Evolutionary conservation across 2,329 filamentous ascomycete species (phyloP).

Genomic region (Ilyonectria robusta): DNA sequence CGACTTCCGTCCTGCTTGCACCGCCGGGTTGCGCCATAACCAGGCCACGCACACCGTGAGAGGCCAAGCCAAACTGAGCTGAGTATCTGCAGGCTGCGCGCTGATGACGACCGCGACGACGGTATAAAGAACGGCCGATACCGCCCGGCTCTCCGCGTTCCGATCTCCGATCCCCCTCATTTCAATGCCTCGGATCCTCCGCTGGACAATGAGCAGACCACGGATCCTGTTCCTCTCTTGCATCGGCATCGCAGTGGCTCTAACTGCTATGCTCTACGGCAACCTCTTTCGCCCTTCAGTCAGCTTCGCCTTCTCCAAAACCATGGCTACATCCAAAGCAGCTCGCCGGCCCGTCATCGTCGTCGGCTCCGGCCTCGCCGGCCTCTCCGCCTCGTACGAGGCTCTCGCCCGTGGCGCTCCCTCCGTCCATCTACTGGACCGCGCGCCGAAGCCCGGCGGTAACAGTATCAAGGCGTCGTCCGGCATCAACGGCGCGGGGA

Average conservation of each 20-base stretch:
- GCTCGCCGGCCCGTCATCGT: slow-evolving; percentile 63
- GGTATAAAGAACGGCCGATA: slow-evolving; percentile 44
- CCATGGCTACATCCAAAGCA: slow-evolving; percentile 40
- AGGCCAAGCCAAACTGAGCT: slow-evolving; percentile 9
- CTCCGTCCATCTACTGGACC: slow-evolving; percentile 71
- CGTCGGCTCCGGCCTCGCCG: slow-evolving; percentile 76
- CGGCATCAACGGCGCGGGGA: slow-evolving; percentile 75
- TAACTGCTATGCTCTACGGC: slow-evolving; percentile 50
- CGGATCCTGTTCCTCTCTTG: slow-evolving; percentile 47
- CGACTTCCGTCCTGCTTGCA: slow-evolving; percentile 1
- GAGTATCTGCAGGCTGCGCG: slow-evolving; percentile 17
- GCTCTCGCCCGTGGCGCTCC: slow-evolving; percentile 65
- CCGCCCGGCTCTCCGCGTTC: slow-evolving; percentile 30
- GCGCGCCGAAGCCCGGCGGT: slow-evolving; percentile 71
- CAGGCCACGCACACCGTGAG: slow-evolving; percentile 15
- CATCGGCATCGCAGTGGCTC: slow-evolving; percentile 46
- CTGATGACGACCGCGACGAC: slow-evolving; percentile 10
- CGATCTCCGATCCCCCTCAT: slow-evolving; percentile 18
- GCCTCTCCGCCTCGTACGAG: slow-evolving; percentile 71
- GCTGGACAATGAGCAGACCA: slow-evolving; percentile 48
- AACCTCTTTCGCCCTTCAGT: slow-evolving; percentile 41
- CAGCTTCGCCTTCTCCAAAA: slow-evolving; percentile 45
- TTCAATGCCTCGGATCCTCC: slow-evolving; percentile 48
- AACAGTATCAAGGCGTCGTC: slow-evolving; percentile 78
- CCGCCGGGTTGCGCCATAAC: slow-evolving; percentile 17